These are phyloP conservation scores for Aureobasidium sp. DNA, from an alignment of 2,329 filamentous ascomycete species.

Conservation along the genomic window DNA sequence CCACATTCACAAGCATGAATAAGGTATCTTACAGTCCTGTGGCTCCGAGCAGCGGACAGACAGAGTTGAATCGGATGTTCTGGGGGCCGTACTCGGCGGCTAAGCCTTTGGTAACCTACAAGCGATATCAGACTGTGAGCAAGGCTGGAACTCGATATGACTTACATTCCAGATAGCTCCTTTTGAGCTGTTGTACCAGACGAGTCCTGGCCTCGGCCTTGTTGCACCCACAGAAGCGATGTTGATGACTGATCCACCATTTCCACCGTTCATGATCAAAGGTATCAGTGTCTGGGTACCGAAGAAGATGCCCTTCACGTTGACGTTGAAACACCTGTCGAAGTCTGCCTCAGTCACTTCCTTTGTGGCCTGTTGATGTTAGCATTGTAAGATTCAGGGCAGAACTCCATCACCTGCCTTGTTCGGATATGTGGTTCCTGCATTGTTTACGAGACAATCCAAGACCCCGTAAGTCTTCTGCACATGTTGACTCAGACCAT, in stretches of 20 bases:
- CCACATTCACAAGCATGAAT: no score
- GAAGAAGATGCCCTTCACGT: constrained; percentile 59
- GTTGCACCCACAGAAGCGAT: constrained; percentile 58
- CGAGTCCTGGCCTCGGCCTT: constrained; percentile 54
- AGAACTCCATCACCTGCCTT: no score
- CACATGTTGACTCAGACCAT: constrained; percentile 39
- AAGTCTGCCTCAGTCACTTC: constrained; percentile 61
- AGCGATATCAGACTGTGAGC: no score
- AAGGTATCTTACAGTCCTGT: no score
- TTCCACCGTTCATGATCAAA: constrained; percentile 51
- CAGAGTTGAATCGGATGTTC: constrained; percentile 62
- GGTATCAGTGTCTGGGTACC: constrained; percentile 54
- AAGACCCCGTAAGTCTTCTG: constrained; percentile 44
- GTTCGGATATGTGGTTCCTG: constrained; percentile 52
- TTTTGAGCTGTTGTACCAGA: constrained; percentile 66
- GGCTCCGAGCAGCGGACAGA: constrained; percentile 60
- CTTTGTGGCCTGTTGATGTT: no score
- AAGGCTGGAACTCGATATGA: no score
- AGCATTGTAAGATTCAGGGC: no score
- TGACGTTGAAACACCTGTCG: constrained; percentile 59
- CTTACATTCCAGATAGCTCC: constrained; percentile 50
- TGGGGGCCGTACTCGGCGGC: constrained; percentile 64
- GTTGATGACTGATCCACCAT: constrained; percentile 56
- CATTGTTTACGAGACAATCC: constrained; percentile 56
- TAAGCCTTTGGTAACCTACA: constrained; percentile 55